phyloP scores from a whole-genome alignment of 192 early-diverging fungal species.

The Coemansia umbellata region DNA sequence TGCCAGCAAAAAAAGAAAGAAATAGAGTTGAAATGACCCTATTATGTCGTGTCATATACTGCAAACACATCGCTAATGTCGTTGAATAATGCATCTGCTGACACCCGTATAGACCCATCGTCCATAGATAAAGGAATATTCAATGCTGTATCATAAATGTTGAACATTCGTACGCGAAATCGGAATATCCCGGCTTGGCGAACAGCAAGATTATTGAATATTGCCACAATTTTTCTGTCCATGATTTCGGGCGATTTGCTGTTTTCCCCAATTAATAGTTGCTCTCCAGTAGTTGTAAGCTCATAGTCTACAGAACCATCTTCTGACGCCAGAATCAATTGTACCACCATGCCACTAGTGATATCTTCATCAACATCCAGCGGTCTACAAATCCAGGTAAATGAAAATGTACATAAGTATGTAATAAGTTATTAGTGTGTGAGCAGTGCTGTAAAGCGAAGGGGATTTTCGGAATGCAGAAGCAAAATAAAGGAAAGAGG shows the following conservation, averaged over 20 bases:
- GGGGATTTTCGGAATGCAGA: too few species aligned
- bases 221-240: conserved; percentile 14
- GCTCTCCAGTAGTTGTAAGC: conserved; percentile 10
- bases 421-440: too few species aligned
- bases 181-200: conserved; percentile 18
- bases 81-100: conserved; percentile 17
- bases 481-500: too few species aligned
- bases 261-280: conserved; percentile 10
- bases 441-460: too few species aligned
- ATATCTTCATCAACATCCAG: conserved; percentile 15
- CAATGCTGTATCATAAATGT: conserved; percentile 8
- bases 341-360: conserved; percentile 17
- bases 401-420: neutral
- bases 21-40: neutral
- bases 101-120: neutral
- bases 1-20: too few species aligned
- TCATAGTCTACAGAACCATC: conserved; percentile 32
- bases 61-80: conserved; percentile 16
- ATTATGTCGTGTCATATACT: conserved; percentile 1
- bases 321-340: conserved; percentile 14
- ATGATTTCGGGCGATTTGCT: conserved; percentile 7
- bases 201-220: conserved; percentile 9
- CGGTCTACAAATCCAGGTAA: conserved; percentile 10
- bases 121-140: conserved; percentile 4
- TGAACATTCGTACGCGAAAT: conserved; percentile 21